Base-by-base conservation (phyloP, 1,139 yeast genomes). In the Petasospora fabianii region DNA sequence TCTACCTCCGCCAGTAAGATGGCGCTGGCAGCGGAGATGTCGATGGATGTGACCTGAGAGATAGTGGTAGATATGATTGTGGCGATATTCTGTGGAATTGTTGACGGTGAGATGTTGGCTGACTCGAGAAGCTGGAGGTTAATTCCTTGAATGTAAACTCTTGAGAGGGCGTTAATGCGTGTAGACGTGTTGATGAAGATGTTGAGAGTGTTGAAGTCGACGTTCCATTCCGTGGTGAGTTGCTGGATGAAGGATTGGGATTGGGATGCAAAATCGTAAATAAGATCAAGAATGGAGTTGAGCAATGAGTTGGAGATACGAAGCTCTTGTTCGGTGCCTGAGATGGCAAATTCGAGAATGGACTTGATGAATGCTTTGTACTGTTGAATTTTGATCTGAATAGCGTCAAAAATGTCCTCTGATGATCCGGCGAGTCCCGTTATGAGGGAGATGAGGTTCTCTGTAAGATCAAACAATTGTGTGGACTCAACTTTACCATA, bases 341-440 rank as follows among this genome's bases (percentile, higher is more conserved):
- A 50, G 49, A 56, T 15, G 14, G 48, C 38, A 42, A 41, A 44
- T 58, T 65, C 61, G 29, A 77, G 54, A 34, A 77, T 56, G 16
- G 62, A 61, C n/a, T 64, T 53, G 0, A 78, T 64, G 24, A 78
- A 67, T 2, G 54, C 55, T 38, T 78, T 61, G 6, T 75, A 53
- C 13, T 56, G 56, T 11, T 53, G 56, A 12, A 61, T 39, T 8
- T 56, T 70, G 2, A 61, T 58, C 36, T 62, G 6, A 87, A 61
- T 9, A 68, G 66, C n/a, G 10, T 73, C 73, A 46, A 77, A 75
- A 18, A 84, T 69, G 30, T 75, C 80, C 27, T 77, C 81, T 10
- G 84, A 75, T 6, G 80, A 75, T 47, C 80, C 74, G 13, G 84
- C 79, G 41, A 92, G 63, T 1, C 83, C 83, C 13, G 83, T 77